Evolutionary conservation across 2,329 filamentous ascomycete genomes (phyloP).

Genomic region (Calonectria henricotiae): DNA sequence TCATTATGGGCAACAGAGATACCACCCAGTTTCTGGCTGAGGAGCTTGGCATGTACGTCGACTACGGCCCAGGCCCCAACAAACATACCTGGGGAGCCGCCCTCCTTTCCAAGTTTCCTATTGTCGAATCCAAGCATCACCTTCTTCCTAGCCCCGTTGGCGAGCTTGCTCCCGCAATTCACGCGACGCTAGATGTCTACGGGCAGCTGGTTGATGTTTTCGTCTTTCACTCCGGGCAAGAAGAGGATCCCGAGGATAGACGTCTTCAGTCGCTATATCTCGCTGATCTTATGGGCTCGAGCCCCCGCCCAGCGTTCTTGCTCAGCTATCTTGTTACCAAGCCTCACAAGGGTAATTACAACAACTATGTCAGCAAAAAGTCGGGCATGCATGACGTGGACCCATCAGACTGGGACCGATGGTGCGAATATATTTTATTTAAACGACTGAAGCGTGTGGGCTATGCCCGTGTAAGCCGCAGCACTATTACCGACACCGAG

Average conservation of each 20-base stretch:
- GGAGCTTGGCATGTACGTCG: slow-evolving; percentile 98
- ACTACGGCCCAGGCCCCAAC: slow-evolving; percentile 97
- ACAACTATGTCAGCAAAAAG: slow-evolving; percentile 89
- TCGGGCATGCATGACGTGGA: slow-evolving; percentile 98
- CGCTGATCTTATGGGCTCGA: slow-evolving; percentile 88
- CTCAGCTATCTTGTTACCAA: slow-evolving; percentile 94
- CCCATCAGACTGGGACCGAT: slow-evolving; percentile 92
- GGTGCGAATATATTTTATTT: slow-evolving; percentile 99
- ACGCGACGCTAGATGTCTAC: slow-evolving; percentile 96
- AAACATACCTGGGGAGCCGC: slow-evolving; percentile 99
- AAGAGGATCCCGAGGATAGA: slow-evolving; percentile 95
- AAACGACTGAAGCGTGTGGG: slow-evolving; percentile 89
- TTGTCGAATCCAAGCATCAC: slow-evolving; percentile 96
- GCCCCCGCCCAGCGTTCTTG: slow-evolving; percentile 85
- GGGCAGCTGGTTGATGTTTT: slow-evolving; percentile 93
- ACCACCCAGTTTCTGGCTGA: slow-evolving; percentile 95
- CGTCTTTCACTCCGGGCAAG: slow-evolving; percentile 98
- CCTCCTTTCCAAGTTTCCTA: slow-evolving; percentile 96
- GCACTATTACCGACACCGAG: slow-evolving; percentile 97
- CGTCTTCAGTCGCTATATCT: slow-evolving; percentile 90
- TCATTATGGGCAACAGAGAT: slow-evolving; percentile 99
- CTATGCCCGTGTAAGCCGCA: slow-evolving; percentile 90
- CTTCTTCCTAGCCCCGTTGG: slow-evolving; percentile 94
- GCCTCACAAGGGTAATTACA: slow-evolving; percentile 94
- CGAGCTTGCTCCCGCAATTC: slow-evolving; percentile 94